Conservation (phyloP, 768 basidiomycete genomes). For the Ramaria rubella region DNA sequence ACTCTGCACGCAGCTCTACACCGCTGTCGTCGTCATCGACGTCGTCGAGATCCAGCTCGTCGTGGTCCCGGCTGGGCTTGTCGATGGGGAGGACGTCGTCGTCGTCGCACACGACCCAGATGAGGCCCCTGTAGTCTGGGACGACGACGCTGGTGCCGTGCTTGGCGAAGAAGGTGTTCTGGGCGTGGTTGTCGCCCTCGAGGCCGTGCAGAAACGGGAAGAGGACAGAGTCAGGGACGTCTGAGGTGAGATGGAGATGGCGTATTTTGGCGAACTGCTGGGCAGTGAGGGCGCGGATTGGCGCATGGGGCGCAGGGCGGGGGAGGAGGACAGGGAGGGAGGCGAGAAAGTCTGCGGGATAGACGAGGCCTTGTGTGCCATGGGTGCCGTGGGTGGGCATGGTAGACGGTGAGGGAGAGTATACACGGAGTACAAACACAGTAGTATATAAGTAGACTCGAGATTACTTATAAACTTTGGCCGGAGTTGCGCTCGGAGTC, state of each 20-base stretch:
- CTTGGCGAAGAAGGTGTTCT: constrained; percentile 73
- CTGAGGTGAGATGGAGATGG: constrained; percentile 53
- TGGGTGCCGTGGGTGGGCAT: constrained; percentile 10
- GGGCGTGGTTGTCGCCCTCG: constrained; percentile 71
- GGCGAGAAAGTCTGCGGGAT: constrained; percentile 19
- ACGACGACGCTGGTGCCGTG: constrained; percentile 19
- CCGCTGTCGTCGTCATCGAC: constrained; percentile 19
- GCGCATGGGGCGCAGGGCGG: constrained; percentile 31
- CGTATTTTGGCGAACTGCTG: constrained; percentile 55
- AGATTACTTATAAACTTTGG: too few species aligned
- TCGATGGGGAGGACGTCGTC: constrained; percentile 32
- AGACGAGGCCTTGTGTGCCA: too few species aligned
- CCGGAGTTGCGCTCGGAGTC: too few species aligned
- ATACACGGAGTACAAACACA: too few species aligned
- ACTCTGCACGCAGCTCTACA: constrained; percentile 21
- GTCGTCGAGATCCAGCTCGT: not conserved
- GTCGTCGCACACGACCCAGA: constrained; percentile 80
- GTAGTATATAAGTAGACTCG: too few species aligned
- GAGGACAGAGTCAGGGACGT: constrained; percentile 73
- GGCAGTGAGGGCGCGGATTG: constrained; percentile 37
- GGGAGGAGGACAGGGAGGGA: constrained; percentile 26
- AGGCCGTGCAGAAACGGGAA: constrained; percentile 89
- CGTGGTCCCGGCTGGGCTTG: constrained; percentile 23
- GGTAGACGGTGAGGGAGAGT: constrained; percentile 17
- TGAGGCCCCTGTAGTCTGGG: constrained; percentile 60